Base-by-base conservation (phyloP, 2,329 filamentous ascomycete species). In the Cladophialophora bantiana region DNA sequence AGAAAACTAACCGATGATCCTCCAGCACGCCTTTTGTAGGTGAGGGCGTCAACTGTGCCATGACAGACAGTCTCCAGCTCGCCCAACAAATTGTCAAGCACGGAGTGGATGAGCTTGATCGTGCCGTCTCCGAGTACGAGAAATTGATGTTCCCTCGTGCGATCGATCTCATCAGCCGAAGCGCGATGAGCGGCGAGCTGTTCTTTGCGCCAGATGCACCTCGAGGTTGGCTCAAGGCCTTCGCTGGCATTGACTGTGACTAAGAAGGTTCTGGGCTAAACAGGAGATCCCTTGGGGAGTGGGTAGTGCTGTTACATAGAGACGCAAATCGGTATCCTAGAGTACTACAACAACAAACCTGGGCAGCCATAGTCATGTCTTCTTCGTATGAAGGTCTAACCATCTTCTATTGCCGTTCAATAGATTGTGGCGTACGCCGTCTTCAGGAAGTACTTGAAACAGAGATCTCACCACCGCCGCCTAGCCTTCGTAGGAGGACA, bases 1-100 rank as follows among this genome's bases (percentile, higher is more conserved):
- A 55, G 15, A 4, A 4, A 62, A 40, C 32, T 40, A 62, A 55
- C 48, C 68, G 3, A 71, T 65, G 13, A 70, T 69, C 12, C 45
- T 40, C 5, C 34, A 62, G 59, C 45, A 40, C 48, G 20, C 62
- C 62, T 31, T 64, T 64, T 1, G 71, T 72, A 55, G 74, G 74
- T 1, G 73, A 73, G 36, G 74, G 74, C 2, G 73, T 75, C 31
- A 75, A 75, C 18, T 64, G 66, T 35, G 69, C 71, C 26, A 70
- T 74, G 70, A 68, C 59, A n/a, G 72, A 75, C 68, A 68, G 70
- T 9, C 32, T 73, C 38, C 20, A 64, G 9, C 48, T 74, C 34
- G 67, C 67, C n/a, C 64, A 72, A 6, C 42, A 18, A 65, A 59
- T 54, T 15, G 60, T 59, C 36, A 50, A 62, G 32, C 36, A 36